Conservation (phyloP, 495 filamentous ascomycete species). For the Hypoxylon fuscum region DNA sequence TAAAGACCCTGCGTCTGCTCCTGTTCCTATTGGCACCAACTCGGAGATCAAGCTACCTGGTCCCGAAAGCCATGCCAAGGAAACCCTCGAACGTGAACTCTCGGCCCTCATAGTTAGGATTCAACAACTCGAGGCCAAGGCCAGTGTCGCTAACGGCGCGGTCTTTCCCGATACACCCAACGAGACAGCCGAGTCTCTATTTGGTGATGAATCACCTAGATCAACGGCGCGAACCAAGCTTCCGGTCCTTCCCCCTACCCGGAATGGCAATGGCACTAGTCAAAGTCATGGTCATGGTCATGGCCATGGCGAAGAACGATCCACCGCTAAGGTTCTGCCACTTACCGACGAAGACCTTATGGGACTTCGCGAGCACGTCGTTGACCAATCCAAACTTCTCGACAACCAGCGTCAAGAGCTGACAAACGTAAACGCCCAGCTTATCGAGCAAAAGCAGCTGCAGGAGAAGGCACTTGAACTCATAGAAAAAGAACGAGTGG, state of each 20-base stretch:
- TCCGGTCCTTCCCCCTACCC: slow-evolving; percentile 35
- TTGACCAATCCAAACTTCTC: slow-evolving; percentile 81
- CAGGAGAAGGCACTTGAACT: slow-evolving; percentile 68
- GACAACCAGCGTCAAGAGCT: slow-evolving; percentile 77
- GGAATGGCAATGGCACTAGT: slow-evolving; percentile 49
- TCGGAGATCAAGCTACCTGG: slow-evolving; percentile 71
- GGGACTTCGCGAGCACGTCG: slow-evolving; percentile 75
- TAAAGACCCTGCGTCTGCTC: slow-evolving; percentile 36
- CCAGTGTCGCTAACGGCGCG: slow-evolving; percentile 62
- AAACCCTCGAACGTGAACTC: slow-evolving; percentile 74
- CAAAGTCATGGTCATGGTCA: too few species aligned
- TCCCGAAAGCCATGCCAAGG: slow-evolving; percentile 67
- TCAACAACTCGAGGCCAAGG: slow-evolving; percentile 73
- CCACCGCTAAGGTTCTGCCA: slow-evolving; percentile 45
- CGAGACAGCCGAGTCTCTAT: slow-evolving; percentile 62
- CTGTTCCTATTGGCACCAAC: slow-evolving; percentile 44
- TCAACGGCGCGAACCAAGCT: slow-evolving; percentile 32
- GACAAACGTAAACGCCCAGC: slow-evolving; percentile 71
- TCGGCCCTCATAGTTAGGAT: slow-evolving; percentile 72
- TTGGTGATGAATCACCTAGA: slow-evolving; percentile 54
- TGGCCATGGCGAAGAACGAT: slow-evolving; percentile 41
- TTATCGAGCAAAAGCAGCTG: slow-evolving; percentile 70
- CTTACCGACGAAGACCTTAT: slow-evolving; percentile 75
- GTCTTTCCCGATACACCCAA: slow-evolving; percentile 71
- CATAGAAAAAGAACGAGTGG: slow-evolving; percentile 63